Evolutionary conservation across 2,329 filamentous ascomycete species (phyloP), one percentile per base, ranked within the genome.

Genomic region (Mycosphaerella arachidis): DNA sequence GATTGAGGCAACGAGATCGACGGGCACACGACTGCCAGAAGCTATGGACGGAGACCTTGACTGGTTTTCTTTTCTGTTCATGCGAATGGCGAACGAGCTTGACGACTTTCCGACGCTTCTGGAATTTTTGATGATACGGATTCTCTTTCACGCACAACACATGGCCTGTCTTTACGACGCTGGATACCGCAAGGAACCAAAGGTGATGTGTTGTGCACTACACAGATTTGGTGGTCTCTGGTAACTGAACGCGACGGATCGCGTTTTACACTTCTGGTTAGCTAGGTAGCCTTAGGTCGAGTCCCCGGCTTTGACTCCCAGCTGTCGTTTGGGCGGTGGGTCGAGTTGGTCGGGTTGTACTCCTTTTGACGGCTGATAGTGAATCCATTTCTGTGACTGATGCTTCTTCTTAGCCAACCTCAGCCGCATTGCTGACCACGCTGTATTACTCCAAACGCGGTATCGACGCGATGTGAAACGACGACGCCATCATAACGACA

Each of bases 211-310:
- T 50, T 53, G 45, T 61, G 54, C 31, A 43, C 30, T 58, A 52
- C 35, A 30, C 35, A 48, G 31, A 48, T 52, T 40, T 51, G 31
- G 55, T 30, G 50, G 35, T 31, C 50, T 43, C 52, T 55, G 55
- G 48, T 5, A 45, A 48, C 48, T 27, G 46, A 33, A 57, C 45
- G 56, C 54, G 13, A 40, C 24, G 29, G 20, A 24, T 52, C n/a
- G 48, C 24, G 24, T 31, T 43, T 35, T 48, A 30, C 7, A 18
- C 35, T 55, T 46, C 35, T 29, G 24, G 27, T 58, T 58, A 56
- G 46, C 57, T 59, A 56, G 51, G 52, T 61, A 63, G 58, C 61
- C 61, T 58, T 63, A 61, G 60, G 63, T 65, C 56, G 63, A 65
- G 63, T 65, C 63, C 63, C 51, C 43, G 60, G 48, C 59, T 61